Evolutionary conservation across 176 grass and related monocot genomes (phyloP), one percentile per base, ranked within the genome.

Genomic region (Zea mays): DNA sequence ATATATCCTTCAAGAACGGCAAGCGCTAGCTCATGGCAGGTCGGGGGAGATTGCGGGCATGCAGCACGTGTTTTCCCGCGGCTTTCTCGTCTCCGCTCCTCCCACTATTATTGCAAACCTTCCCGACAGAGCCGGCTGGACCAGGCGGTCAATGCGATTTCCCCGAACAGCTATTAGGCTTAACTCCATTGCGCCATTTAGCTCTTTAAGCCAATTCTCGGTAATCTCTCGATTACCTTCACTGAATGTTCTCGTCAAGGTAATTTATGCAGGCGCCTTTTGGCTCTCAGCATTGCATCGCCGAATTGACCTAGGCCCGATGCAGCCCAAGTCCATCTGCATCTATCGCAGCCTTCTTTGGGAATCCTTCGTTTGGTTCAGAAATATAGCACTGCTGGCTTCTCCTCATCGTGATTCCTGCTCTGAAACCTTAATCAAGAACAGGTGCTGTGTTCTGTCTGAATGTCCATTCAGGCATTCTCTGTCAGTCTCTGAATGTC

Each of bases 51-150:
- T 15, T 20, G n/a, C 34, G 35, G 13, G 62, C n/a, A 69, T 57
- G 21, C 40, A 43, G 39, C 65, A 67, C 65, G 39, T 67, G 65
- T 67, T 67, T 42, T 44, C 39, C 65, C 65, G 38, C 65, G 64
- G 8, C 39, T 42, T 67, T 67, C 39, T 67, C 16, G 39, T 67
- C 40, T 67, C 65, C 65, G 39, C 16, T 67, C 39, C 16, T 11
- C 9, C 3, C 36, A 37, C 16, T 17, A 17, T 65, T 17, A 40
- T 56, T 35, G 1, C 19, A n/a, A 66, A n/a, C 65, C 38, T 43
- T 0, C 65, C 65, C 65, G 65, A 43, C 65, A 20, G 4, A 44
- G 4, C 39, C 3, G 6, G 37, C 63, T 65, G 7, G 37, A 41
- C 63, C 65, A 2, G 62, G 17, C 16, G 65, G 65, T 67, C 65